Conservation (phyloP, 73 alveolate species). For the Diophrys appendiculata region DNA sequence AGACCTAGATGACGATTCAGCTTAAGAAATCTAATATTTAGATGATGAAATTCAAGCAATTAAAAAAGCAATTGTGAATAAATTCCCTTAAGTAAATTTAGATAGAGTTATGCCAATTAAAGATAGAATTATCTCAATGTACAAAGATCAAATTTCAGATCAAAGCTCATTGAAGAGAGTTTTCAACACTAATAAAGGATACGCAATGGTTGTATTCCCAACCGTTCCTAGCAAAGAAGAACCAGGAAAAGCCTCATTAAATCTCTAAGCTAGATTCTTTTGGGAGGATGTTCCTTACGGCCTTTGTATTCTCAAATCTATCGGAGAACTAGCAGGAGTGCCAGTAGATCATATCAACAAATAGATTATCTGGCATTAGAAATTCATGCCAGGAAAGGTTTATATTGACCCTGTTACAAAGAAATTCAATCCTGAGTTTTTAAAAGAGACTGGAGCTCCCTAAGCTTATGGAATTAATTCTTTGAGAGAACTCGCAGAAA, state of each 20-base stretch:
- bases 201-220: constrained; percentile 69
- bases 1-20: constrained; percentile 75
- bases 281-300: constrained; percentile 86
- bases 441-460: constrained; percentile 76
- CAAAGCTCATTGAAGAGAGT: constrained; percentile 54
- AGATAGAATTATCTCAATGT: constrained; percentile 66
- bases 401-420: constrained; percentile 54
- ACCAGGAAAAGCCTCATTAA: constrained; percentile 61
- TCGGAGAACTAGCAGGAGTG: constrained; percentile 68
- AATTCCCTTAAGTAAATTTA: constrained; percentile 64
- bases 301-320: constrained; percentile 60
- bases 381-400: constrained; percentile 66
- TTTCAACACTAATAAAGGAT: constrained; percentile 78
- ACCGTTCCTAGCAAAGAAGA: constrained; percentile 61
- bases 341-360: constrained; percentile 63
- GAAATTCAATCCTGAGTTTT: constrained; percentile 25
- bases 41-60: constrained; percentile 78
- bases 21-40: constrained; percentile 61
- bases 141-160: constrained; percentile 68
- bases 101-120: constrained; percentile 65
- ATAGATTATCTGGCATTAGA: constrained; percentile 68
- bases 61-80: constrained; percentile 51
- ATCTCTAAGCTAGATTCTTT: constrained; percentile 70
- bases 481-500: constrained; percentile 52
- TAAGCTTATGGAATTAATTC: constrained; percentile 65